Evolutionary conservation across 805 yeast genomes (phyloP).

Genomic region (Barnettozyma siamensis): DNA sequence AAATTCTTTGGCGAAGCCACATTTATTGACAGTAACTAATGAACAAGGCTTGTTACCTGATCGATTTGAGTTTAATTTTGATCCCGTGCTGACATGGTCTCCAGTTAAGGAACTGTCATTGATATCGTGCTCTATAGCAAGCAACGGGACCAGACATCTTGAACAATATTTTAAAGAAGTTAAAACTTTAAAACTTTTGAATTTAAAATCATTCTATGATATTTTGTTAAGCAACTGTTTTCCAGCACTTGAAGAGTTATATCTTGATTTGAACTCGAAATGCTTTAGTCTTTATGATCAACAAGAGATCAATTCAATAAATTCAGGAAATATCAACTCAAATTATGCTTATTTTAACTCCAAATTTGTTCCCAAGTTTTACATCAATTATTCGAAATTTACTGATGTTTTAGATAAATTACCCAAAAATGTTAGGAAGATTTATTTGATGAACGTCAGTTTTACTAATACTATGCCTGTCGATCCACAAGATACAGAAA

Average conservation of each 20-base stretch:
- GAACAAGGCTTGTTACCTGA: slow-evolving; percentile 19
- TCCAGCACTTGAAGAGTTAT: slow-evolving; percentile 31
- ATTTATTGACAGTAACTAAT: slow-evolving; percentile 19
- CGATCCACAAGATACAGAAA: slow-evolving; percentile 23
- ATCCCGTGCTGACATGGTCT: slow-evolving; percentile 23
- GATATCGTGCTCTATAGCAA: slow-evolving; percentile 30
- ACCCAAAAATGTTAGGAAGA: slow-evolving; percentile 13
- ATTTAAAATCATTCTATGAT: slow-evolving; percentile 39
- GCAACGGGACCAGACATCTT: slow-evolving; percentile 31
- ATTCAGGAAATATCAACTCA: slow-evolving; percentile 20
- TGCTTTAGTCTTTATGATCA: slow-evolving; percentile 30
- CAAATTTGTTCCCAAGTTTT: slow-evolving; percentile 25
- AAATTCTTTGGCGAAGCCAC: slow-evolving; percentile 27
- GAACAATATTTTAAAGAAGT: slow-evolving; percentile 39
- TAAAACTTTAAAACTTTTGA: slow-evolving; percentile 30
- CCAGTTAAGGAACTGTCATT: slow-evolving; percentile 30
- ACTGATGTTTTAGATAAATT: slow-evolving; percentile 15
- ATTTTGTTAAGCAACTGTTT: slow-evolving; percentile 45
- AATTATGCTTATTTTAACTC: slow-evolving; percentile 25
- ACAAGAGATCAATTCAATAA: slow-evolving; percentile 15
- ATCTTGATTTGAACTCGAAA: slow-evolving; percentile 44
- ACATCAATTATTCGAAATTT: slow-evolving; percentile 19
- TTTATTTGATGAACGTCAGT: slow-evolving; percentile 20
- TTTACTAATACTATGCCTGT: slow-evolving; percentile 23
- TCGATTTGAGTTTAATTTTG: slow-evolving; percentile 16